These are phyloP conservation scores for Acanthamoeba royreba DNA, from an alignment of 208 protist genomes.

Conservation along the genomic window DNA sequence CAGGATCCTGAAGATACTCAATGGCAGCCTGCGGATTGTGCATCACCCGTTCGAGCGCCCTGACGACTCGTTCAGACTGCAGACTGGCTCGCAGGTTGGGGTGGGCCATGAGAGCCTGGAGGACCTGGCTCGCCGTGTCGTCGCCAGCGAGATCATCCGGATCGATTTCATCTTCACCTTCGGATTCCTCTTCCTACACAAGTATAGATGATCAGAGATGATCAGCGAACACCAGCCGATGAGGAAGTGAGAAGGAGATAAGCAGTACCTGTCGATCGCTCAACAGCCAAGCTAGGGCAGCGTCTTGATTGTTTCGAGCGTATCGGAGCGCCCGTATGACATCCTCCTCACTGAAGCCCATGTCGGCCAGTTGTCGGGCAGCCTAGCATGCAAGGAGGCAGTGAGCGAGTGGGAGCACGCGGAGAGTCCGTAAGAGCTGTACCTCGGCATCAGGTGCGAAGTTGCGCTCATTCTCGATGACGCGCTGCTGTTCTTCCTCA, in stretches of 20 bases:
- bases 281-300: constrained; percentile 14
- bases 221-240: neutral
- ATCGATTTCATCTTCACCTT: neutral
- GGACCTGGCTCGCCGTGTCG: neutral
- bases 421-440: neutral
- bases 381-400: neutral
- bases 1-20: neutral
- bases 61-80: neutral
- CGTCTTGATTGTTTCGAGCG: constrained; percentile 7
- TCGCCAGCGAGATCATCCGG: neutral
- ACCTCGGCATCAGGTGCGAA: neutral
- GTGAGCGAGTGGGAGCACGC: too few species aligned
- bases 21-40: neutral
- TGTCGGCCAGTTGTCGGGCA: neutral
- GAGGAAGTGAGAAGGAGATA: neutral
- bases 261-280: neutral
- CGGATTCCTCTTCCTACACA: neutral
- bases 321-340: neutral
- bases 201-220: neutral
- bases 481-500: neutral
- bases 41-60: constrained; percentile 2
- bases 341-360: constrained; percentile 12
- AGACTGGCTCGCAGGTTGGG: neutral
- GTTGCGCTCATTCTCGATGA: neutral
- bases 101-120: neutral